phyloP scores from a whole-genome alignment of 2,329 filamentous ascomycete genomes.

The Pezicula neosporulosa region DNA sequence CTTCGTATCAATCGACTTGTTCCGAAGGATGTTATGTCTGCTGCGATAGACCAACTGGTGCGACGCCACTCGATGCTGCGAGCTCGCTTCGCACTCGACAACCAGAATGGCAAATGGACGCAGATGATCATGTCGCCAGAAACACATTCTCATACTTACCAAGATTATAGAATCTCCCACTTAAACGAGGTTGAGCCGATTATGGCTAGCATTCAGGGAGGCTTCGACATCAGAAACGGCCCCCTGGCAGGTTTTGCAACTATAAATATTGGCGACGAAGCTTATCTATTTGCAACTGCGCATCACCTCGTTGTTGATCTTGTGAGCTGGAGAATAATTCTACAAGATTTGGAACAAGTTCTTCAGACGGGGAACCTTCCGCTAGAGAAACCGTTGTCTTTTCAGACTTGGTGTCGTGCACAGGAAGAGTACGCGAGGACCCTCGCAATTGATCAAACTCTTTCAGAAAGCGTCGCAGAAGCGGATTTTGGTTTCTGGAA shows the following conservation, averaged over 20 bases:
- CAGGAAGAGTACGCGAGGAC: slow-evolving; percentile 25
- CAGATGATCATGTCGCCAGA: slow-evolving; percentile 24
- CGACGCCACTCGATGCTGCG: slow-evolving; percentile 33
- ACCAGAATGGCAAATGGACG: slow-evolving; percentile 22
- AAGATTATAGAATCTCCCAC: background rate
- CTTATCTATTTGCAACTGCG: slow-evolving; percentile 9
- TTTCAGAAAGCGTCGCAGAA: slow-evolving; percentile 5
- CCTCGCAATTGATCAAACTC: slow-evolving; percentile 23
- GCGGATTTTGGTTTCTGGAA: slow-evolving; percentile 20
- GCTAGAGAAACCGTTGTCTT: slow-evolving; percentile 35
- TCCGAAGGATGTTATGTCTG: background rate
- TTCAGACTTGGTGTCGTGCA: slow-evolving; percentile 31
- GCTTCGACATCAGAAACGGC: slow-evolving; percentile 1
- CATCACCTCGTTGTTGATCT: slow-evolving; percentile 27
- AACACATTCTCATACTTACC: background rate
- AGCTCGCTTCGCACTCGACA: slow-evolving; percentile 27
- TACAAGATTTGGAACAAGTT: slow-evolving; percentile 31
- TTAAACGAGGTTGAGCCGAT: background rate
- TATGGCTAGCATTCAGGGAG: background rate
- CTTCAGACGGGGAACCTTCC: background rate
- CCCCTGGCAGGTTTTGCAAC: slow-evolving; percentile 1
- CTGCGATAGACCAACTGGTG: slow-evolving; percentile 27
- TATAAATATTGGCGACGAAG: background rate
- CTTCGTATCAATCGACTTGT: slow-evolving; percentile 3
- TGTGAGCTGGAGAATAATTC: slow-evolving; percentile 33